Conservation (phyloP, 768 basidiomycete species). For the Lentinula sp. region DNA sequence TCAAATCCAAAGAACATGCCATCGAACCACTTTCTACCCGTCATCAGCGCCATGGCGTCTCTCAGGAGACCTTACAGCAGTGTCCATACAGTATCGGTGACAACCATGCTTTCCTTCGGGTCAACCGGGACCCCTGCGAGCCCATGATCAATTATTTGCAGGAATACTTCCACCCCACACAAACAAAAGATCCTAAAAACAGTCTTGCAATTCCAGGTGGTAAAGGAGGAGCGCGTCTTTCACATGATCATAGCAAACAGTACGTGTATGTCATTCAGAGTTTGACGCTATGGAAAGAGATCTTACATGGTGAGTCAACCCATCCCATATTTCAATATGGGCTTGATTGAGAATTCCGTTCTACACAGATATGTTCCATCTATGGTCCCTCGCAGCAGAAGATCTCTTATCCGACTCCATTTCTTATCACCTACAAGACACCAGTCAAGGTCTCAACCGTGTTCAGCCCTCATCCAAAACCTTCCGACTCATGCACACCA, state of each 20-base stretch:
- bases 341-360: not conserved
- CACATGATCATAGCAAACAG: no score
- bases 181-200: conserved; percentile 53
- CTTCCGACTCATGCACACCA: conserved; percentile 84
- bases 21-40: conserved; percentile 67
- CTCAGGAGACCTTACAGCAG: conserved; percentile 64
- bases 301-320: conserved; percentile 58
- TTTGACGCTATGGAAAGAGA: conserved; percentile 82
- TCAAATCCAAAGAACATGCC: conserved; percentile 81
- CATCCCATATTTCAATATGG: not conserved
- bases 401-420: conserved; percentile 74
- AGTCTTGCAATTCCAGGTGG: conserved; percentile 80
- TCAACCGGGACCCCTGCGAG: conserved; percentile 85
- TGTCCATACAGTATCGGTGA: conserved; percentile 87
- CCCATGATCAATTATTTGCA: conserved; percentile 75
- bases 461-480: conserved; percentile 86
- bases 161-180: conserved; percentile 69
- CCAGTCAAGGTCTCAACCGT: conserved; percentile 87
- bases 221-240: conserved; percentile 71
- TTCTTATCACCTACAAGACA: conserved; percentile 77
- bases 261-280: conserved; percentile 84
- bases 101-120: conserved; percentile 82
- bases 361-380: conserved; percentile 73
- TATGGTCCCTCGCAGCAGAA: conserved; percentile 78
- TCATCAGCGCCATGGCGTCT: conserved; percentile 52